Evolutionary conservation across 768 basidiomycete genomes (phyloP).

Genomic region (Mycena crocata): DNA sequence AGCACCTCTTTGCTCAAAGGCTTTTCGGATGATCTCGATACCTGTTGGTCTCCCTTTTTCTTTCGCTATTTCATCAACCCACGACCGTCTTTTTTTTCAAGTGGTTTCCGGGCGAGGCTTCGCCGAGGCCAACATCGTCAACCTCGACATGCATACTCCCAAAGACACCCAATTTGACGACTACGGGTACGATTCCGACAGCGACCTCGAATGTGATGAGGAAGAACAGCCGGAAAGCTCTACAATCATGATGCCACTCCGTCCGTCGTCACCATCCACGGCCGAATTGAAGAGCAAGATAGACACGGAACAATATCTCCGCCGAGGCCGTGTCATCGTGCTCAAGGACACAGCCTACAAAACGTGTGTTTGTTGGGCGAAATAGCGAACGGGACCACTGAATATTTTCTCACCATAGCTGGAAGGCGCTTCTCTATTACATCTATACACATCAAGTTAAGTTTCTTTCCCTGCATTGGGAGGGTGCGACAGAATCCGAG

Average conservation of each 20-base stretch:
- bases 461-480: slow-evolving; percentile 45
- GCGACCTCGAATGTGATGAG: slow-evolving; percentile 31
- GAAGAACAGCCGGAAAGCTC: slow-evolving; percentile 11
- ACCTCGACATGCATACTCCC: slow-evolving; percentile 20
- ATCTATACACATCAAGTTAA: slow-evolving; percentile 48
- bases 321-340: slow-evolving; percentile 31
- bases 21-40: slow-evolving; percentile 30
- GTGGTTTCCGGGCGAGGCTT: slow-evolving; percentile 27
- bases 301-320: background rate
- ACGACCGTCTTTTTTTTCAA: background rate
- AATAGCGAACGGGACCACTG: background rate
- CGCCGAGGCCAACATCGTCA: slow-evolving; percentile 12
- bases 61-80: background rate
- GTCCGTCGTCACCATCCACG: no score
- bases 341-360: slow-evolving; percentile 34
- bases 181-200: slow-evolving; percentile 38
- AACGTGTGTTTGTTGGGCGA: slow-evolving; percentile 30
- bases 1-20: slow-evolving; percentile 32
- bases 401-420: slow-evolving; percentile 35
- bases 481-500: slow-evolving; percentile 1
- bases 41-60: slow-evolving; percentile 16
- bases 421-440: slow-evolving; percentile 52
- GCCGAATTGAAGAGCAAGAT: background rate
- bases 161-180: slow-evolving; percentile 1
- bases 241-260: no score